These are phyloP conservation scores for Boletus patriciae DNA, from an alignment of 768 basidiomycete genomes.

Conservation along the genomic window DNA sequence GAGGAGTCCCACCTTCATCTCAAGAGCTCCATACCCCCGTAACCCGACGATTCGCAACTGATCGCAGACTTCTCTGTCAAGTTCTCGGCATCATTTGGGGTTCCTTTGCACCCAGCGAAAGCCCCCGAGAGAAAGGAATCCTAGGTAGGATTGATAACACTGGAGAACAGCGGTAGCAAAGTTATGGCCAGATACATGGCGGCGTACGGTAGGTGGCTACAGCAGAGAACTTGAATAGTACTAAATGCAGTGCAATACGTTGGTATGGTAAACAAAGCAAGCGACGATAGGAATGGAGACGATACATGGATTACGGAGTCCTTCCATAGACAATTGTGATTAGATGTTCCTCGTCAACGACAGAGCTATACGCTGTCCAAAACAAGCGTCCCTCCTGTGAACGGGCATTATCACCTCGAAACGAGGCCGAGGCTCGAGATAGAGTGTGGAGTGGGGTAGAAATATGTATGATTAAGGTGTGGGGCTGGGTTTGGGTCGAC, in stretches of 20 bases:
- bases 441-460: slow-evolving; percentile 5
- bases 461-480: not conserved
- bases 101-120: not conserved
- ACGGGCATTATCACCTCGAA: slow-evolving; percentile 8
- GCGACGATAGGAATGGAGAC: slow-evolving; percentile 3
- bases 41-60: slow-evolving; percentile 5
- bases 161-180: not conserved
- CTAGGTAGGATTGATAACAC: not conserved
- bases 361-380: slow-evolving; percentile 4
- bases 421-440: slow-evolving; percentile 4
- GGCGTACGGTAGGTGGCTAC: slow-evolving; percentile 18
- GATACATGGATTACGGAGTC: slow-evolving; percentile 18
- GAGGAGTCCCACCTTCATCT: slow-evolving; percentile 4
- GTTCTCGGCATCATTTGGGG: not conserved
- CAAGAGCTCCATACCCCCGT: not conserved
- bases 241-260: slow-evolving; percentile 6
- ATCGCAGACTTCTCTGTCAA: not conserved
- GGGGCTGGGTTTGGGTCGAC: not conserved
- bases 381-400: not conserved
- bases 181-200: slow-evolving; percentile 4
- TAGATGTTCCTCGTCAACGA: slow-evolving; percentile 12
- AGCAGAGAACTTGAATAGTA: slow-evolving; percentile 2
- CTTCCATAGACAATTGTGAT: slow-evolving; percentile 20
- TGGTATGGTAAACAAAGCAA: slow-evolving; percentile 6
- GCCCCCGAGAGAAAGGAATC: not conserved